Evolutionary conservation across 352 stramenopile species (phyloP), one percentile per base, ranked within the genome.

Genomic region (Elongisporangium anandrum): DNA sequence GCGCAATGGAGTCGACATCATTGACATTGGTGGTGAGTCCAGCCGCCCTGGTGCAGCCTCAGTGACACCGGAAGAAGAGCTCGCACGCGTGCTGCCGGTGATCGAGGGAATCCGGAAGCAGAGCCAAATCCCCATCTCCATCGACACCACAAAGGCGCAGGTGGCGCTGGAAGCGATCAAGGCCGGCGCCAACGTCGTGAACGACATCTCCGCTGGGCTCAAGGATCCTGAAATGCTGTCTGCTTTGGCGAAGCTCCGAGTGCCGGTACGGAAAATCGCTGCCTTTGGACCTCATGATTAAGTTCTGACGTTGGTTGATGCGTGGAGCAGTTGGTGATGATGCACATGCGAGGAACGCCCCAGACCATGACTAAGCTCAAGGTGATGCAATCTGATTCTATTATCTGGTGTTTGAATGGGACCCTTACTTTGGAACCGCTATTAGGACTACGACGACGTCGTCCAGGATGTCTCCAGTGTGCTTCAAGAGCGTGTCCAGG

Each of bases 1-100:
- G 48, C 60, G 69, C 8, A 65, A 96, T 51, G 97, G 97, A 7
- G 96, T 97, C 5, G 79, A 92, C 51, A 97, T 99, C 53, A 82
- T 99, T 41, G 97, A 99, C 71, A 95, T 99, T 69, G 97, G 97
- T 45, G 97, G 97, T n/a, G 97, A 99, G 77, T 99, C 95, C 0
- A 99, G 94, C 57, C 84, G 96, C n/a, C 97, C 97, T n/a, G 94
- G 94, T n/a, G 97, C 97, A 0, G 69, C 81, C 10, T 60, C 87
- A 15, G 83, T 99, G 45, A 71, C 70, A 0, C 58, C 94, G 9
- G 81, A 98, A 13, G 83, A 98, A 55, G 96, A 99, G 66, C 70
- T 99, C 2, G 55, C 64, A 13, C 81, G 97, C 4, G 81, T 94
- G 6, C 59, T 99, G n/a, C 96, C 97, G 1, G 88, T 99, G 17